These are phyloP conservation scores for Barnettozyma vustinii DNA, from an alignment of 805 yeast genomes.

Conservation along the genomic window DNA sequence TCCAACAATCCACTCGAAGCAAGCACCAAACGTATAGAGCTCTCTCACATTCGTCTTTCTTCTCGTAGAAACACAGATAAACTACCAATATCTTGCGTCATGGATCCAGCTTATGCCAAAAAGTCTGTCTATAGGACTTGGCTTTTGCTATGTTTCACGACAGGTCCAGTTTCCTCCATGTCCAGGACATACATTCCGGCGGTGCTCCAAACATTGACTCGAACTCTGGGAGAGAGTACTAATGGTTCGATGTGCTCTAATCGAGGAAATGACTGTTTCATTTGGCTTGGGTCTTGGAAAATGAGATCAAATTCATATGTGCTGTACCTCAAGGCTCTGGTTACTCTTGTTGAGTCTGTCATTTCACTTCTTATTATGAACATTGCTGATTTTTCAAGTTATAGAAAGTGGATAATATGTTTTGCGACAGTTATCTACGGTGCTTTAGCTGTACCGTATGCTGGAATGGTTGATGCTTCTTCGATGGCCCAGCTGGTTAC, in stretches of 20 bases:
- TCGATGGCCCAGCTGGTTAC: slow-evolving; percentile 22
- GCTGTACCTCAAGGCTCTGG: slow-evolving; percentile 32
- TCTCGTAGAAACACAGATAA: not conserved
- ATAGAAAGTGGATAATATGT: slow-evolving; percentile 31
- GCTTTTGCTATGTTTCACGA: slow-evolving; percentile 35
- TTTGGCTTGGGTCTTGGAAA: slow-evolving; percentile 29
- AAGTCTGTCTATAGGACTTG: slow-evolving; percentile 28
- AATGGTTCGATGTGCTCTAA: slow-evolving; percentile 24
- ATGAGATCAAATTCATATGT: slow-evolving; percentile 35
- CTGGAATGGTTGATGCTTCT: slow-evolving; percentile 22
- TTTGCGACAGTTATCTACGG: slow-evolving; percentile 31
- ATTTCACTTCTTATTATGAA: slow-evolving; percentile 33
- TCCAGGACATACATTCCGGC: slow-evolving; percentile 37
- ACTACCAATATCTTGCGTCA: not conserved
- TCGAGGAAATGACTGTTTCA: slow-evolving; percentile 35
- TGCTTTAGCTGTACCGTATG: slow-evolving; percentile 32
- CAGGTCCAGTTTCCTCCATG: slow-evolving; percentile 40
- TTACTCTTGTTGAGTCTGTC: slow-evolving; percentile 35
- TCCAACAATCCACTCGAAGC: not conserved
- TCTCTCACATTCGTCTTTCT: not conserved
- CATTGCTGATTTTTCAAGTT: slow-evolving; percentile 35
- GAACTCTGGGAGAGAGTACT: slow-evolving; percentile 26
- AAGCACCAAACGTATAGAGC: not conserved
- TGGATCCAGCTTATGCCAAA: slow-evolving; percentile 6
- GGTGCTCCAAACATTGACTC: slow-evolving; percentile 33